These are phyloP conservation scores for Botrytis medusae DNA, from an alignment of 2,329 filamentous ascomycete species.

Conservation along the genomic window DNA sequence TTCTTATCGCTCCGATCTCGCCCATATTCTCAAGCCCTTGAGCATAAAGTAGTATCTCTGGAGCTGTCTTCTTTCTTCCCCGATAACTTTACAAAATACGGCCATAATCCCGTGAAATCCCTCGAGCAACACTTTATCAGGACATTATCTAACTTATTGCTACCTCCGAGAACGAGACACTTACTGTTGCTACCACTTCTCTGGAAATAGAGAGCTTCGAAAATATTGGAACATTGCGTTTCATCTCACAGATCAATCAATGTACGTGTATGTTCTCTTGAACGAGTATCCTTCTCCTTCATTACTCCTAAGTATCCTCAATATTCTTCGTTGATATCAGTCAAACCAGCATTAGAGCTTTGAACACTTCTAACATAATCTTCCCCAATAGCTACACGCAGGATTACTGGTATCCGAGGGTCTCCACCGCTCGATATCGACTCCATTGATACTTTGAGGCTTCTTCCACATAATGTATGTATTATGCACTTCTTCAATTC, in stretches of 20 bases:
- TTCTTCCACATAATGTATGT: background rate
- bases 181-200: background rate
- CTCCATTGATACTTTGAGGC: background rate
- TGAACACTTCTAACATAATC: background rate
- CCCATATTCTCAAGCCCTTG: background rate
- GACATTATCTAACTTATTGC: background rate
- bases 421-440: background rate
- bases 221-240: no score
- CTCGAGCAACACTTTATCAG: background rate
- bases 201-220: background rate
- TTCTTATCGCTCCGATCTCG: background rate
- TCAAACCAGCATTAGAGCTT: background rate
- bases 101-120: no score
- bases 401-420: background rate
- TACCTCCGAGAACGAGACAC: background rate
- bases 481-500: background rate
- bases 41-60: background rate
- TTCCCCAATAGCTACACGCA: background rate
- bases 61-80: background rate
- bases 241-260: background rate
- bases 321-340: background rate
- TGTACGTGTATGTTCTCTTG: background rate
- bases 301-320: background rate
- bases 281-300: background rate
- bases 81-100: background rate